These are phyloP conservation scores for Cordyceps cicadae DNA, from an alignment of 2,329 filamentous ascomycete species.

Conservation along the genomic window DNA sequence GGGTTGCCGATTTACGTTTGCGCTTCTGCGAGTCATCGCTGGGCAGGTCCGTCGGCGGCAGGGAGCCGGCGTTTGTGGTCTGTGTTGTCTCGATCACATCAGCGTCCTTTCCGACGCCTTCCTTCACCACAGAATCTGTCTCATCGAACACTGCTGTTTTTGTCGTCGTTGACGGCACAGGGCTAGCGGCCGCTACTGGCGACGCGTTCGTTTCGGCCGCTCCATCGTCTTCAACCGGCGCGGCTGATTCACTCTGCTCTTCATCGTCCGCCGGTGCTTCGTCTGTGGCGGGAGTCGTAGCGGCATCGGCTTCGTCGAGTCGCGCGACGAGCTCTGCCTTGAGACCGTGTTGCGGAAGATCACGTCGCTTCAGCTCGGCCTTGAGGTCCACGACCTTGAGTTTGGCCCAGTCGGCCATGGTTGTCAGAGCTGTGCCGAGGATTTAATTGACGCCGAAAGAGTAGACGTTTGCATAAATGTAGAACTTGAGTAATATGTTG, in stretches of 20 bases:
- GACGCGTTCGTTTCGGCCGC: neutral
- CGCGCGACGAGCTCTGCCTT: slow-evolving; percentile 65
- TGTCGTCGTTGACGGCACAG: slow-evolving; percentile 10
- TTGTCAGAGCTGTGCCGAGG: slow-evolving; percentile 12
- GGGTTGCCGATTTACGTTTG: slow-evolving; percentile 58
- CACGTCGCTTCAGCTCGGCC: slow-evolving; percentile 63
- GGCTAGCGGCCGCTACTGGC: neutral
- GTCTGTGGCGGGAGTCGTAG: neutral
- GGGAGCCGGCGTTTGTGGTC: neutral
- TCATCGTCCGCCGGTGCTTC: slow-evolving; percentile 15
- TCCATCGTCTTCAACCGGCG: slow-evolving; percentile 9
- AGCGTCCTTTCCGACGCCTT: neutral
- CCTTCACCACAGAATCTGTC: no score
- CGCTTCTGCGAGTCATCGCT: slow-evolving; percentile 49
- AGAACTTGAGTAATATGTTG: neutral
- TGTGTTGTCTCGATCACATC: neutral
- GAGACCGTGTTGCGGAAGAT: slow-evolving; percentile 60
- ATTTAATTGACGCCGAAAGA: neutral
- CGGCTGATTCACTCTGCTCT: slow-evolving; percentile 8
- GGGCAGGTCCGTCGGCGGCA: slow-evolving; percentile 3
- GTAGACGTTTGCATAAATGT: neutral
- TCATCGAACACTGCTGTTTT: neutral
- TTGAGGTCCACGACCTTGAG: slow-evolving; percentile 70
- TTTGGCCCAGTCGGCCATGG: slow-evolving; percentile 45
- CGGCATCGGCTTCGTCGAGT: slow-evolving; percentile 36